Conservation (phyloP, 805 yeast species). For the Pachysolen tannophilus region DNA sequence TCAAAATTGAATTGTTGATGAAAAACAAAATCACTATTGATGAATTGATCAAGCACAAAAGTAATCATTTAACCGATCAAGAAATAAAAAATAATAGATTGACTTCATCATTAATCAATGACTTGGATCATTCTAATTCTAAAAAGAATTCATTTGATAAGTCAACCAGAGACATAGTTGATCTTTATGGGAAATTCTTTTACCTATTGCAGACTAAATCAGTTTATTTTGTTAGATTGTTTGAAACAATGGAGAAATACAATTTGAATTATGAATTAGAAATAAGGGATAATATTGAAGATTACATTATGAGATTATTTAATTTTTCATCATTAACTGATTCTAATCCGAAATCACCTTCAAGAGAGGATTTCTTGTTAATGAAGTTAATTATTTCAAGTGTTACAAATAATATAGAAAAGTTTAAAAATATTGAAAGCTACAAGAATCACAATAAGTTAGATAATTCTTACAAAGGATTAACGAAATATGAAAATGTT, state of each 20-base stretch:
- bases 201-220: conserved; percentile 83
- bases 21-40: conserved; percentile 75
- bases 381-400: conserved; percentile 47
- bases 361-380: conserved; percentile 66
- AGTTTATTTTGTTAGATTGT: conserved; percentile 52
- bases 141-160: conserved; percentile 20
- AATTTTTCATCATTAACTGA: conserved; percentile 18
- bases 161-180: conserved; percentile 44
- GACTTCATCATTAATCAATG: not conserved
- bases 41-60: conserved; percentile 41
- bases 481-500: conserved; percentile 14
- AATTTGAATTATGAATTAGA: conserved; percentile 14
- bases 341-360: conserved; percentile 20
- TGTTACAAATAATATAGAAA: conserved; percentile 32
- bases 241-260: conserved; percentile 23
- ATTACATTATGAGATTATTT: conserved; percentile 26
- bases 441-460: conserved; percentile 19
- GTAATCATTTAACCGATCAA: conserved; percentile 21
- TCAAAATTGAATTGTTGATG: conserved; percentile 69
- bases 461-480: conserved; percentile 13
- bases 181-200: conserved; percentile 68
- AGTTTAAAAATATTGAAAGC: conserved; percentile 11
- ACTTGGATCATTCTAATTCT: no score
- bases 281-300: conserved; percentile 23
- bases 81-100: conserved; percentile 12